Base-by-base conservation (phyloP, 75 land plant species). In the Sequoia sempervirens region DNA sequence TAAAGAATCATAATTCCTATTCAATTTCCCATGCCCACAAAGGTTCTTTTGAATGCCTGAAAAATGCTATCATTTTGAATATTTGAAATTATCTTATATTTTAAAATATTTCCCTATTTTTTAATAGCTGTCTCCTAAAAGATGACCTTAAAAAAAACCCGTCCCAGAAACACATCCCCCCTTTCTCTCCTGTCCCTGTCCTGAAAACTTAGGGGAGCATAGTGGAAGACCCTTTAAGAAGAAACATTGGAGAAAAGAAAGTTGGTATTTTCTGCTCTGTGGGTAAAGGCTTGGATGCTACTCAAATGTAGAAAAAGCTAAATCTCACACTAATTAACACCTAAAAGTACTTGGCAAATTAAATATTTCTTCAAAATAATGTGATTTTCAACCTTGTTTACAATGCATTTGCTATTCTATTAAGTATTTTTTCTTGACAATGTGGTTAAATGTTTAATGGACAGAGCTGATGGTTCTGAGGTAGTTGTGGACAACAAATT, bases 401-500 rank as follows among this genome's bases (percentile, higher is more conserved):
- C 28, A 43, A 43, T 76, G 10, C 20, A 76, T 76, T 38, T 76
- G 72, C 72, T 68, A 28, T 68, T 68, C 28, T 43, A 26, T 76
- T 15, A 38, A 76, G 45, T 41, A n/a, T 18, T 43, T 45, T n/a
- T 70, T 76, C 1, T 75, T 78, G 30, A 78, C 45, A 45, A 26
- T 8, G 15, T 40, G 40, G 79, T 69, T 64, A 23, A 83, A 15
- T 37, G 34, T 40, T 84, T 14, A 38, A 30, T 68, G 47, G 30
- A 47, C 88, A 94, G 96, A 88, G 87, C 92, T 80, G 96, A 94
- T 89, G 96, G 96, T 15, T 80, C 83, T 73, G 91, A 93, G 81
- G 93, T 94, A 53, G 79, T 89, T 41, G 94, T 94, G n/a, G 93
- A 93, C 80, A 91, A 94, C 90, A 90, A 93, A 53, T 91, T 84